Base-by-base conservation (phyloP, 176 grass and related monocot genomes). In the Cocos nucifera region DNA sequence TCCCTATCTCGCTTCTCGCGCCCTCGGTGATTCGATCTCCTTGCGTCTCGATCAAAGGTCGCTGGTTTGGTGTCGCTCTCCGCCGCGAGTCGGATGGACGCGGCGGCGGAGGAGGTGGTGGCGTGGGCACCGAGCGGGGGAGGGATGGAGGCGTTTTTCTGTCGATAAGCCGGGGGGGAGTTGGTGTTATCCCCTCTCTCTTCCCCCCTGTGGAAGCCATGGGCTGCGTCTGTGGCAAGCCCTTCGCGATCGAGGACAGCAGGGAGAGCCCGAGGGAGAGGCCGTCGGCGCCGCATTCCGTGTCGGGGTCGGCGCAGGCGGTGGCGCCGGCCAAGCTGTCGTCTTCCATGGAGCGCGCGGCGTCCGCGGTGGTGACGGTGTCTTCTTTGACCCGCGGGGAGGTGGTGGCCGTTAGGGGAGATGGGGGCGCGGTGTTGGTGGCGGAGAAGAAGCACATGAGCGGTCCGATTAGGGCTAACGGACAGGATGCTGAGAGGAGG, bases 171-270 rank as follows among this genome's bases (percentile, higher is more conserved):
- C 32, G 32, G 32, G 8, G 32, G 23, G 23, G 22, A 22, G 10
- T 2, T 44, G 9, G 9, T 44, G 9, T 44, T 44, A 44, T 30
- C 9, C 7, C 2, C 35, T 12, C 35, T 58, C 8, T 69, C 25
- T 1, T 1, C 27, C 22, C 8, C 35, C 35, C 10, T 22, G 24
- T 61, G 18, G 4, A 32, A 3, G 50, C 51, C 72, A 90, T 90
- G 87, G 87, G 87, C 52, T 90, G 87, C 73, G 76, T 73, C 65
- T 90, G 82, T 64, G 79, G 82, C 20, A 80, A 80, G 52, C 73
- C 79, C n/a, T 59, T 60, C 15, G 65, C 62, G 55, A 53, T 71
- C 4, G 82, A 83, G 1, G 82, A 86, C 19, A 66, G 75, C 14
- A 58, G 48, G 67, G 77, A 72, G 59, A 62, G 63, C 62, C 29